Conservation (phyloP, 345 rosid genomes). For the Eucalyptus cloeziana region DNA sequence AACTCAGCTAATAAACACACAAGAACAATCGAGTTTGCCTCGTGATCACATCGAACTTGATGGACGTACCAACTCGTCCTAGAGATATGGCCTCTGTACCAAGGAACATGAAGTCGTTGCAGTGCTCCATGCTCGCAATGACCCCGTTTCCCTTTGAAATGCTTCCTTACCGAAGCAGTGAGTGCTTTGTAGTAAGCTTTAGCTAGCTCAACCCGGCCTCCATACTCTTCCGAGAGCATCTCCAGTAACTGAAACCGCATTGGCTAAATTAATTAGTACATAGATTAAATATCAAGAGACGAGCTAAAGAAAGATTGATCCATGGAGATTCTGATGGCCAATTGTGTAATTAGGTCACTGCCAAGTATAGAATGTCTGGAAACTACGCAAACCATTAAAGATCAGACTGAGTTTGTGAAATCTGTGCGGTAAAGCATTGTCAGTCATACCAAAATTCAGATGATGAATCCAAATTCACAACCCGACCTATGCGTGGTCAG, state of each 20-base stretch:
- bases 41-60: background rate
- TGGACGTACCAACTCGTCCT: slow-evolving; percentile 80
- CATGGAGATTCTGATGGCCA: background rate
- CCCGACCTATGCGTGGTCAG: background rate
- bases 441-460: background rate
- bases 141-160: slow-evolving; percentile 95
- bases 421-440: background rate
- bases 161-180: slow-evolving; percentile 64
- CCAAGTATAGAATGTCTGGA: background rate
- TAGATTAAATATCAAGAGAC: background rate
- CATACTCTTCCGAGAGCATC: slow-evolving; percentile 74
- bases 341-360: background rate
- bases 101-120: slow-evolving; percentile 95
- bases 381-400: background rate
- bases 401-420: background rate
- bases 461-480: background rate
- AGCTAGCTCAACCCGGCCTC: slow-evolving; percentile 85
- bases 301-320: background rate
- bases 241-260: slow-evolving; percentile 43
- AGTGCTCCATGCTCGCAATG: slow-evolving; percentile 95
- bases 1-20: background rate
- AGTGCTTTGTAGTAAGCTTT: slow-evolving; percentile 70
- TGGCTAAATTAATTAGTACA: no score
- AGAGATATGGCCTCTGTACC: slow-evolving; percentile 86
- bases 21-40: background rate